phyloP scores from a whole-genome alignment of 331 rosid species.

The Malus hybrid region DNA sequence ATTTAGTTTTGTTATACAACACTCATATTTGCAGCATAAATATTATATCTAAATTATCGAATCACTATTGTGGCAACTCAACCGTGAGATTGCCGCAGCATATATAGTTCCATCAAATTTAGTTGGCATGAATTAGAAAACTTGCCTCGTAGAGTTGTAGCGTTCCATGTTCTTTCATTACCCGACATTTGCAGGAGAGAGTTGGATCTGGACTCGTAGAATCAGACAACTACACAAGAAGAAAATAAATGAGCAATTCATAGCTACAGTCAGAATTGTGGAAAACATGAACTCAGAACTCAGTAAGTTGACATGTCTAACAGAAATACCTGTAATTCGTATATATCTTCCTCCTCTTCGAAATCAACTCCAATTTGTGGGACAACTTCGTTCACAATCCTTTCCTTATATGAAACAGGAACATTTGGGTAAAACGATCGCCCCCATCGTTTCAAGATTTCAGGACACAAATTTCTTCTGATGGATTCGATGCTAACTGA shows the following conservation, averaged over 20 bases:
- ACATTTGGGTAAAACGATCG: conserved; percentile 28
- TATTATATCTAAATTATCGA: neutral
- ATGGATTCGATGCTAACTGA: conserved; percentile 17
- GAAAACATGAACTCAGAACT: neutral
- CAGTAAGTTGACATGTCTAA: neutral
- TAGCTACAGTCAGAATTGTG: neutral
- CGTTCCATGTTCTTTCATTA: conserved; percentile 17
- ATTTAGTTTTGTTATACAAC: neutral
- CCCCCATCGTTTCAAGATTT: conserved; percentile 11
- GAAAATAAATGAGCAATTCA: neutral
- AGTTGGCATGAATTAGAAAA: neutral
- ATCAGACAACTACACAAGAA: conserved; percentile 29
- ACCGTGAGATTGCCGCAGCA: neutral
- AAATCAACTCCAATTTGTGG: conserved; percentile 28
- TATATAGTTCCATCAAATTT: neutral
- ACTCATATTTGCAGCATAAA: neutral
- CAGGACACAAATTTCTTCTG: conserved; percentile 1
- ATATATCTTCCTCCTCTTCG: conserved; percentile 32
- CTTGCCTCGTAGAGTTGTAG: conserved; percentile 43
- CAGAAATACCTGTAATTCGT: conserved; percentile 32
- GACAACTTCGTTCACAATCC: conserved; percentile 13
- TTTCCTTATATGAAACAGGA: conserved; percentile 32
- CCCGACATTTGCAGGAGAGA: conserved; percentile 37
- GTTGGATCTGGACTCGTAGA: conserved; percentile 13
- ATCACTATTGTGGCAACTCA: neutral